Evolutionary conservation across 2,329 filamentous ascomycete genomes (phyloP), one percentile per base, ranked within the genome.

Genomic region (Lecanosticta acicola): DNA sequence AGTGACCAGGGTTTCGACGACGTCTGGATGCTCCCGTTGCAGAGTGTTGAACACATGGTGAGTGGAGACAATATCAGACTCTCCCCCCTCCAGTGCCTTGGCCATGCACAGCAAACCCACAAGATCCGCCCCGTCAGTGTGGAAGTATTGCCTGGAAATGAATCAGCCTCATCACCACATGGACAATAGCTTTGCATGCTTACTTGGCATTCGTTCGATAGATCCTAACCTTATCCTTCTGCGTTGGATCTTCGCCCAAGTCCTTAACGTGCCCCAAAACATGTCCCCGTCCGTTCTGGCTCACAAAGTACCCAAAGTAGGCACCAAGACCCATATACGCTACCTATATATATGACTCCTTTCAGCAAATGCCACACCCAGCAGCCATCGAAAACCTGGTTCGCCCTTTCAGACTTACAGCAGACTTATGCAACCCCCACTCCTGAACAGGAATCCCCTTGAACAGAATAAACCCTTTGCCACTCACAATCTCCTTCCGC

Each of bases 211-310:
- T 55, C 4, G 89, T 95, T 52, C 89, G 79, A 72, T 94, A 94
- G 67, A 94, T 94, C 57, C 89, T 83, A 48, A 94, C 87, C 57
- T 82, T 84, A 70, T 94, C 85, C 57, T 87, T 94, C 69, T 88
- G 82, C 4, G 75, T 79, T 21, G 84, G 75, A 64, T 94, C 87
- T 55, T 90, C 88, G 37, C 87, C 86, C 2, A 93, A 76, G 66
- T 94, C 88, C 69, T 94, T 91, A 58, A 94, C 88, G 65, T 94
- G 88, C 5, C 88, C 88, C 1, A 94, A 78, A 9, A 94, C 85
- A 67, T 94, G 88, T 35, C 88, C 88, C 21, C 80, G 79, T 14
- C 83, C 82, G 70, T 95, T 94, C 63, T 95, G 89, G 18, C 80
- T 85, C 37, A 94, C 80, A 54, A 93, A 90, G 71, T 94, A 93